These are phyloP conservation scores for Solioccasus polychromus DNA, from an alignment of 768 basidiomycete genomes.

Conservation along the genomic window DNA sequence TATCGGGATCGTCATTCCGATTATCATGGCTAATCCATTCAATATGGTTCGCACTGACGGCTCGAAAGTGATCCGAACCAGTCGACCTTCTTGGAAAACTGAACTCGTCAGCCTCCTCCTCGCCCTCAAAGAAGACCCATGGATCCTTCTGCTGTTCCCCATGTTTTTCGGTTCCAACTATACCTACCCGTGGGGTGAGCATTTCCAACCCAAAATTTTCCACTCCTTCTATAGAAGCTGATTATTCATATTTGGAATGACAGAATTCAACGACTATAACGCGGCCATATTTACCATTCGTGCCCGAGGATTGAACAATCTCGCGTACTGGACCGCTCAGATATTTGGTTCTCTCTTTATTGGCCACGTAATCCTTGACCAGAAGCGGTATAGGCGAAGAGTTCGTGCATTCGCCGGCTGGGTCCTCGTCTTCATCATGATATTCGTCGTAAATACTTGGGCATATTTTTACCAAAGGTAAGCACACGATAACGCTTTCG, in stretches of 20 bases:
- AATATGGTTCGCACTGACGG: slow-evolving; percentile 78
- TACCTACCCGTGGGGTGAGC: slow-evolving; percentile 81
- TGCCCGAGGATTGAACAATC: slow-evolving; percentile 70
- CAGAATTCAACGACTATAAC: slow-evolving; percentile 83
- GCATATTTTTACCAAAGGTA: slow-evolving; percentile 76
- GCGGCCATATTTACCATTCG: slow-evolving; percentile 76
- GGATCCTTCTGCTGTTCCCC: slow-evolving; percentile 75
- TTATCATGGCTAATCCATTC: slow-evolving; percentile 67
- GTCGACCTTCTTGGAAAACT: slow-evolving; percentile 72
- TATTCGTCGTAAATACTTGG: slow-evolving; percentile 74
- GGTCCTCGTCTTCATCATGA: slow-evolving; percentile 58
- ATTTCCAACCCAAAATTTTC: too few species aligned
- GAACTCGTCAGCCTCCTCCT: slow-evolving; percentile 69
- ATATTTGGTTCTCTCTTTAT: slow-evolving; percentile 75
- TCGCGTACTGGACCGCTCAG: slow-evolving; percentile 78
- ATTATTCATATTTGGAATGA: background rate
- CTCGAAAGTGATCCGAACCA: slow-evolving; percentile 54
- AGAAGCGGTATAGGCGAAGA: slow-evolving; percentile 52
- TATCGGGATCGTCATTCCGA: slow-evolving; percentile 61
- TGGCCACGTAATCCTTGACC: slow-evolving; percentile 63
- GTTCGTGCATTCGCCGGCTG: slow-evolving; percentile 71
- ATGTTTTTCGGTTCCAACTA: slow-evolving; percentile 85
- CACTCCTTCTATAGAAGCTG: too few species aligned
- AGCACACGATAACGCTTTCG: slow-evolving; percentile 18
- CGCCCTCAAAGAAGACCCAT: slow-evolving; percentile 66